Evolutionary conservation across 2,329 filamentous ascomycete species (phyloP), one percentile per base, ranked within the genome.

Genomic region (Arthrinium phaeospermum): DNA sequence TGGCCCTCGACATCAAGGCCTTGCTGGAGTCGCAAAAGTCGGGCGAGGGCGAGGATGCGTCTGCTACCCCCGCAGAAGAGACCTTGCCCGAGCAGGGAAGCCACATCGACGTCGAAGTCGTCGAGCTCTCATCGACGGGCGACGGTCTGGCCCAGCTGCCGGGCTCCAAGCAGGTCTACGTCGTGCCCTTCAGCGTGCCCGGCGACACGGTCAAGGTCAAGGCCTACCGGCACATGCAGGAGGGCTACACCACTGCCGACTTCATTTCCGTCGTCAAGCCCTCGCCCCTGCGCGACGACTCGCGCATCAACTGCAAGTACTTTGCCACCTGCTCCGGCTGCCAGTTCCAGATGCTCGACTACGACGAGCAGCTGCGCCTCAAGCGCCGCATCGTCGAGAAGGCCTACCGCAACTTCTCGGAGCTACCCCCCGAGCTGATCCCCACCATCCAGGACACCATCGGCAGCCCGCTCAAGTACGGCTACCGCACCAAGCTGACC

Each of bases 311-410:
- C 72, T 99, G 96, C 85, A 88, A 90, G 77, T 98, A 99, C 86
- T 99, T 99, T 80, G 86, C 90, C 53, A 89, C 87, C 71, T 99
- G 96, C 83, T 94, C 93, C 13, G 96, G 96, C 45, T 99, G 96
- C 81, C 96, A 99, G 83, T 95, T 98, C 82, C 96, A 99, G 85
- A 98, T 98, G 94, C 89, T 99, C 75, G 91, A 94, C 71, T 98
- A 98, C 82, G 83, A 88, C 44, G 93, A 95, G 77, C 96, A 99
- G 82, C 89, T 99, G 41, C 87, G 86, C 64, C 92, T 96, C 83
- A 99, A 99, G 86, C 91, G 89, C 80, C 88, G 89, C 73, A 93
- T 98, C 73, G 91, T 99, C 67, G 94, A 97, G 79, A 97, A 96
- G 80, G 96, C 96, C 10, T 99, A 93, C 85, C 88, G 86, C 74